phyloP scores from a whole-genome alignment of 495 filamentous ascomycete genomes.

The Daldinia decipiens region DNA sequence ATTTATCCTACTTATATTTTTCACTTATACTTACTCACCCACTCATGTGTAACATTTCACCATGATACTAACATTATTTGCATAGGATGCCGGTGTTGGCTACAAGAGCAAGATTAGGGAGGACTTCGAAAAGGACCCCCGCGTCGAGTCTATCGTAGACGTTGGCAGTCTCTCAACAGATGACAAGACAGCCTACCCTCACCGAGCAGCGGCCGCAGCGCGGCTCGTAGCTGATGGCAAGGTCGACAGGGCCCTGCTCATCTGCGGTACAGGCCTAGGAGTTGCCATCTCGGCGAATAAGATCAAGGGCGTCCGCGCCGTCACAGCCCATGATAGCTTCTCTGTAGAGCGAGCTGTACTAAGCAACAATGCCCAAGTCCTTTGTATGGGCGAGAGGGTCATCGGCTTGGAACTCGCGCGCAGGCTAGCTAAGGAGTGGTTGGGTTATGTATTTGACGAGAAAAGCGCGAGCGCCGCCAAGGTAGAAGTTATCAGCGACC shows the following conservation, averaged over 20 bases:
- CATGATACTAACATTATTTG: slow-evolving; percentile 29
- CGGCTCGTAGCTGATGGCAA: slow-evolving; percentile 73
- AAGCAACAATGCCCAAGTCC: slow-evolving; percentile 87
- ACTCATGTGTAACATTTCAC: background rate
- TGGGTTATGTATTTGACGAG: slow-evolving; percentile 83
- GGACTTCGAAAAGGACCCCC: slow-evolving; percentile 72
- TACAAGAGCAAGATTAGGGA: slow-evolving; percentile 84
- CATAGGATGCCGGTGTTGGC: slow-evolving; percentile 75
- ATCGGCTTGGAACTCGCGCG: slow-evolving; percentile 82
- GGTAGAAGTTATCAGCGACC: slow-evolving; percentile 77
- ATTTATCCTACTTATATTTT: background rate
- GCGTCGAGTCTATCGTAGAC: slow-evolving; percentile 75
- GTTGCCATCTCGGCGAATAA: slow-evolving; percentile 91
- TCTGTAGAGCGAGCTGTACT: slow-evolving; percentile 82
- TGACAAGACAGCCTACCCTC: slow-evolving; percentile 87
- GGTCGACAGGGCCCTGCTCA: slow-evolving; percentile 81
- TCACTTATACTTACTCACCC: slow-evolving; percentile 3
- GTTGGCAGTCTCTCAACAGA: slow-evolving; percentile 63
- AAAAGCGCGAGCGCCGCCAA: slow-evolving; percentile 76
- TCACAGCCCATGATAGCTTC: slow-evolving; percentile 88
- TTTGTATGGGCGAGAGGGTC: slow-evolving; percentile 88
- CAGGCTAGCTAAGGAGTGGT: slow-evolving; percentile 81
- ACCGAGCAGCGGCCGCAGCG: slow-evolving; percentile 76
- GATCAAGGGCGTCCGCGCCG: slow-evolving; percentile 83
- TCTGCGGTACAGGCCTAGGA: slow-evolving; percentile 88